Evolutionary conservation across 192 early-diverging fungal species (phyloP).

Genomic region (Diversispora eburnea): DNA sequence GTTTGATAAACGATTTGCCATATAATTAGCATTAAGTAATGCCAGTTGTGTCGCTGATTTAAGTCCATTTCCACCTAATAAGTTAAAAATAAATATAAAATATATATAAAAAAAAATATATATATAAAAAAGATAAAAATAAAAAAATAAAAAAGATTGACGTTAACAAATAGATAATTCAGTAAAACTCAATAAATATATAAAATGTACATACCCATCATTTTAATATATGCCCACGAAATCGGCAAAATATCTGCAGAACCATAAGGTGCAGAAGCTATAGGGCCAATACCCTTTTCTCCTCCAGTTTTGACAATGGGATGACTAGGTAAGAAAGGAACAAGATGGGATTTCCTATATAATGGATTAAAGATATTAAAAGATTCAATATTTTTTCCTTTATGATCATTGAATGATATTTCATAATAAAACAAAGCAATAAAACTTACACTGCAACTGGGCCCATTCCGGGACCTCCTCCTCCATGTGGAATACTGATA

Average conservation of each 20-base stretch:
- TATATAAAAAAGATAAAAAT: neutral
- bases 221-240: constrained; percentile 98
- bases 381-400: neutral
- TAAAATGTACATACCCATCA: constrained; percentile 81
- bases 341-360: constrained; percentile 74
- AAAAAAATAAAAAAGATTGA: neutral
- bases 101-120: neutral
- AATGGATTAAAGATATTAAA: neutral
- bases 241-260: constrained; percentile 95
- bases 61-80: constrained; percentile 71
- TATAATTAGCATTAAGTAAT: constrained; percentile 98
- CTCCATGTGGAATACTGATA: constrained; percentile 94
- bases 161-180: neutral
- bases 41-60: constrained; percentile 83
- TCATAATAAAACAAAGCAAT: constrained; percentile 4
- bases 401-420: neutral
- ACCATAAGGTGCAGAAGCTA: constrained; percentile 95
- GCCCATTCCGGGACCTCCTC: constrained; percentile 98
- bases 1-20: constrained; percentile 82
- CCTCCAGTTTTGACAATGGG: constrained; percentile 74
- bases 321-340: constrained; percentile 90
- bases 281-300: constrained; percentile 81
- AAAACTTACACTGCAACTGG: constrained; percentile 81
- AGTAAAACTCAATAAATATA: neutral
- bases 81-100: neutral